Evolutionary conservation across 2,329 filamentous ascomycete species (phyloP).

Genomic region (Fusarium phyllophilum): DNA sequence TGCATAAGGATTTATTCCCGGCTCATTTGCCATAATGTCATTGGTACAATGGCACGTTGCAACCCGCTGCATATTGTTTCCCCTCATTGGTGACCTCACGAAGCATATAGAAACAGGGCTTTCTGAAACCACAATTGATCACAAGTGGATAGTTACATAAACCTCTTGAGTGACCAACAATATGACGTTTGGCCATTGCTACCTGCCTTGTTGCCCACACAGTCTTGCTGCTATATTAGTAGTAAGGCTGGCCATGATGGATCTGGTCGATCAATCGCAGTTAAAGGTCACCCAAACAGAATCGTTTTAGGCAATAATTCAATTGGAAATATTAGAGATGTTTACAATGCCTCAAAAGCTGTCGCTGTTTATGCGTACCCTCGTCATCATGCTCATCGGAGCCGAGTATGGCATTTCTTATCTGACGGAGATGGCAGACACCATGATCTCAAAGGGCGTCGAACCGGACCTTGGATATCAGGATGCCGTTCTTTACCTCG

Average conservation of each 20-base stretch:
- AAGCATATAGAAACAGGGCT: neutral
- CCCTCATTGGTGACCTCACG: conserved; percentile 24
- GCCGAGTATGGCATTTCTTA: neutral
- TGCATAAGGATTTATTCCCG: neutral
- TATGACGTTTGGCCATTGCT: neutral
- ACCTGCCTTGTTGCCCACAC: neutral
- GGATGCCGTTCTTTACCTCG: conserved; percentile 58
- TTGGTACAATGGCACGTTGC: neutral
- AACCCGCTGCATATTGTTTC: neutral
- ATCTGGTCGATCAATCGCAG: rapidly evolving
- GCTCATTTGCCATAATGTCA: rapidly evolving
- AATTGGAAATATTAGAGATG: rapidly evolving
- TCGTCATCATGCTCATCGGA: neutral
- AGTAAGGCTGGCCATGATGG: rapidly evolving
- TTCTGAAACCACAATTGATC: neutral
- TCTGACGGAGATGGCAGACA: conserved; percentile 54
- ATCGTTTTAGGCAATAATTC: rapidly evolving
- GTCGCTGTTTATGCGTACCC: rapidly evolving
- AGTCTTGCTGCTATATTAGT: neutral
- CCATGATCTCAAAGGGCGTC: conserved; percentile 55
- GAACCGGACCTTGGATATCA: conserved; percentile 54
- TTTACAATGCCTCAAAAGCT: rapidly evolving
- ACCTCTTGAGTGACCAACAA: rapidly evolving
- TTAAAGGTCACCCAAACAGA: rapidly evolving
- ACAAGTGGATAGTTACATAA: neutral